phyloP scores from a whole-genome alignment of 768 basidiomycete species.

The Phylloporus scabripes region DNA sequence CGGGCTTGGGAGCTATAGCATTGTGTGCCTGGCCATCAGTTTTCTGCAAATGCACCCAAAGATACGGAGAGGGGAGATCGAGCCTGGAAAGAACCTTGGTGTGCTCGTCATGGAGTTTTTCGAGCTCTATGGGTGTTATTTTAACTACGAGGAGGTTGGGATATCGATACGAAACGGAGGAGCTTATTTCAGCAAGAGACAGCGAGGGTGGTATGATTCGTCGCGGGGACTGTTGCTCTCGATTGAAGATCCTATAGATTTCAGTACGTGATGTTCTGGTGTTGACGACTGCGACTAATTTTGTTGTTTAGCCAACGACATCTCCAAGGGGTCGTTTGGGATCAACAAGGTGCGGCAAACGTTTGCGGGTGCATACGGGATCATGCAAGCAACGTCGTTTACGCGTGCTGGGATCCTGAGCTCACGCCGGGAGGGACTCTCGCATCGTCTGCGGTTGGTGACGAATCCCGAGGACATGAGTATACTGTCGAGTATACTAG shows the following conservation, averaged over 20 bases:
- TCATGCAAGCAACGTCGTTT: conserved; percentile 73
- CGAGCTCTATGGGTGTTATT: conserved; percentile 87
- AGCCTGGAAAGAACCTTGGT: conserved; percentile 83
- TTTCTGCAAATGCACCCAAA: conserved; percentile 99
- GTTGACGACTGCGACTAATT: not conserved
- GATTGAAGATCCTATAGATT: conserved; percentile 92
- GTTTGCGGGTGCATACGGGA: conserved; percentile 74
- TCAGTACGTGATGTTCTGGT: conserved; percentile 48
- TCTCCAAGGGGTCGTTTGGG: conserved; percentile 82
- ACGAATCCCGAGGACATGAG: conserved; percentile 62
- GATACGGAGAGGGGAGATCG: conserved; percentile 81
- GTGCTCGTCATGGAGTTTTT: conserved; percentile 97
- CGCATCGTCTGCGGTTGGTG: conserved; percentile 39
- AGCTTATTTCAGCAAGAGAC: conserved; percentile 77
- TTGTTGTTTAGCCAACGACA: conserved; percentile 74
- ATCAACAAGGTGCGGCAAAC: conserved; percentile 78
- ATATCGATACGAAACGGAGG: conserved; percentile 87
- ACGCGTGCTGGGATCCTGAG: conserved; percentile 56
- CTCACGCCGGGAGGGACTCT: conserved; percentile 48
- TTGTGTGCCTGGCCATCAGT: conserved; percentile 87
- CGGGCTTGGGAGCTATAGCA: conserved; percentile 90
- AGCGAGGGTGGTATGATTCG: conserved; percentile 75
- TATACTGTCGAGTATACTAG: conserved; percentile 73
- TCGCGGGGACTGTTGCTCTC: conserved; percentile 56
- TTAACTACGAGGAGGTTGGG: conserved; percentile 88